A percentile compares a stretch with the other conserved stretches of the same genome.
Conservation (phyloP, 441 rosid species). For the Omphalea diandra region DNA sequence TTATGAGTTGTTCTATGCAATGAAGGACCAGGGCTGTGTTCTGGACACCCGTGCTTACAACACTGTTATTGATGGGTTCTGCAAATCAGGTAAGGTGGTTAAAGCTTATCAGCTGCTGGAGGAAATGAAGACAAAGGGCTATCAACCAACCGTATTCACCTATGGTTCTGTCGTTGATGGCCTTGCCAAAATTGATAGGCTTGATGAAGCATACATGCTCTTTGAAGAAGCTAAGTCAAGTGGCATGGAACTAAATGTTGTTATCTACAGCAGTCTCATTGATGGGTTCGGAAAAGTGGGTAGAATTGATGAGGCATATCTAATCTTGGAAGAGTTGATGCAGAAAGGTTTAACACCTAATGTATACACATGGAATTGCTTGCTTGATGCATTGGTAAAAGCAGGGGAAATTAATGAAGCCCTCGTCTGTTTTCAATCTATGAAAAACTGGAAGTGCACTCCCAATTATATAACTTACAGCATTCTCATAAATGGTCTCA, state of each 20-base stretch:
- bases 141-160: constrained; percentile 78
- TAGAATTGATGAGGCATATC: constrained; percentile 92
- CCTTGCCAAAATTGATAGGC: constrained; percentile 87
- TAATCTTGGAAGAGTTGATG: constrained; percentile 89
- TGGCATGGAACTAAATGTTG: constrained; percentile 67
- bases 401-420: constrained; percentile 92
- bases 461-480: constrained; percentile 79
- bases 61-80: constrained; percentile 82
- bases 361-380: constrained; percentile 89
- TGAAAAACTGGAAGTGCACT: constrained; percentile 70
- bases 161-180: constrained; percentile 90
- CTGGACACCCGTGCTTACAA: constrained; percentile 85
- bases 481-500: constrained; percentile 85
- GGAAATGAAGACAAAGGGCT: constrained; percentile 84
- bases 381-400: constrained; percentile 87
- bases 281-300: constrained; percentile 97
- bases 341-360: constrained; percentile 84
- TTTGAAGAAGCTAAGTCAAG: constrained; percentile 89
- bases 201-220: constrained; percentile 95
- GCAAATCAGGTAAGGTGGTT: constrained; percentile 88
- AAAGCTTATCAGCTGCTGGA: constrained; percentile 89
- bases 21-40: constrained; percentile 91
- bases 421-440: constrained; percentile 72
- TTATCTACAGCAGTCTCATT: constrained; percentile 81
- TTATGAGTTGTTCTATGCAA: constrained; percentile 65